phyloP scores from a whole-genome alignment of 441 rosid species.

The Corymbia citriodora region DNA sequence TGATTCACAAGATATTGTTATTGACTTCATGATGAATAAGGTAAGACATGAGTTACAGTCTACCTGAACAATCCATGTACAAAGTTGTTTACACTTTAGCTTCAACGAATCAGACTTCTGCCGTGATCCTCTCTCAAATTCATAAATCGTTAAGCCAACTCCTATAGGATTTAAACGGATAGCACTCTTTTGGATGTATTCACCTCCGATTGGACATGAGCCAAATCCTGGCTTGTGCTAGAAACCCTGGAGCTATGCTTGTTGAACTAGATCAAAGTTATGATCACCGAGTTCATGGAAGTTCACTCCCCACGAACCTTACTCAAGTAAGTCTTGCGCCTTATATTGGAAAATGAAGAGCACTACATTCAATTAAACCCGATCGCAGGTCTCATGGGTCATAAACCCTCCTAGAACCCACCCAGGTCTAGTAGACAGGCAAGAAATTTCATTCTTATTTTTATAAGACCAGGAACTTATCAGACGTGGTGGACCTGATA shows the following conservation, averaged over 20 bases:
- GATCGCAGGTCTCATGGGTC: background rate
- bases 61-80: rapidly evolving
- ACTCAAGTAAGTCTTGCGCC: background rate
- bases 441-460: background rate
- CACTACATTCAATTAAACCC: background rate
- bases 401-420: background rate
- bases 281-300: background rate
- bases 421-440: background rate
- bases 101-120: background rate
- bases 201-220: background rate
- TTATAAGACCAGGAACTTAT: background rate
- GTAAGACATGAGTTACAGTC: background rate
- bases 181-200: background rate
- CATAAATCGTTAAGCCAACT: background rate
- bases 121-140: background rate
- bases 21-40: background rate
- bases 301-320: background rate
- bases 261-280: background rate
- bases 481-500: background rate
- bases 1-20: background rate
- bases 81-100: background rate
- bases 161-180: background rate
- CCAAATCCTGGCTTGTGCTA: background rate
- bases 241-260: background rate
- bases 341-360: background rate